Percentiles rank a stretch among this genome's conserved stretches.
Conservation (phyloP, 495 filamentous ascomycete genomes). For the Lindgomyces ingoldianus region DNA sequence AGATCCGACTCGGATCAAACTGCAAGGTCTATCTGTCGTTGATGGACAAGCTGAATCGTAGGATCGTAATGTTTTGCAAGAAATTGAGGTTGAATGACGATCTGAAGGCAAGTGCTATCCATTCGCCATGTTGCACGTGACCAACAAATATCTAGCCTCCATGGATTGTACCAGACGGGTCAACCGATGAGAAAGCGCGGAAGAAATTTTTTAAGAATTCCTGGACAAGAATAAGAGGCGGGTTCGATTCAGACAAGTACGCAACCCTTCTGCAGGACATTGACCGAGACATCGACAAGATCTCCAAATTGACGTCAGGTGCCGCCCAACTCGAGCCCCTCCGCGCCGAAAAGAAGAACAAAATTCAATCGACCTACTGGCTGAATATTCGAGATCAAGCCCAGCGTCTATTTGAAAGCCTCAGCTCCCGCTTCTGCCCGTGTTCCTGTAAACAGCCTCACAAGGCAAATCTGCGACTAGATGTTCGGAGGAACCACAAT, state of each 20-base stretch:
- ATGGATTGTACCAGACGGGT: conserved; percentile 6
- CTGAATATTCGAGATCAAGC: conserved; percentile 34
- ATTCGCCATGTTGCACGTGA: not conserved
- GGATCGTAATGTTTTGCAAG: conserved; percentile 27
- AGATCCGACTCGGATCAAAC: conserved; percentile 33
- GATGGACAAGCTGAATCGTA: conserved; percentile 20
- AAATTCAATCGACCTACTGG: conserved; percentile 22
- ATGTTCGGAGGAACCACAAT: conserved; percentile 25
- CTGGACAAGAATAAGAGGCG: conserved; percentile 32
- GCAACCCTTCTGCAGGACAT: conserved; percentile 9
- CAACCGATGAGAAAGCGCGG: conserved; percentile 6
- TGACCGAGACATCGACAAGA: conserved; percentile 15
- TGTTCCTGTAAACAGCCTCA: conserved; percentile 37
- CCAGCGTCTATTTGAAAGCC: conserved; percentile 27
- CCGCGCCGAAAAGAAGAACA: conserved; percentile 7
- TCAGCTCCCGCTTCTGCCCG: conserved; percentile 29
- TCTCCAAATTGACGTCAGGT: conserved; percentile 7
- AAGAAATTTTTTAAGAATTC: conserved; percentile 26
- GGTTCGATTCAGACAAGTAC: conserved; percentile 22
- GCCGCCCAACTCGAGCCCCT: conserved; percentile 6
- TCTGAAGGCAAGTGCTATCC: not conserved
- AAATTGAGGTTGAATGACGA: conserved; percentile 29
- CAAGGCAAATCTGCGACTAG: conserved; percentile 37
- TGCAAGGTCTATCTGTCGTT: conserved; percentile 28
- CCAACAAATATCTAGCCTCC: conserved; percentile 27